phyloP scores from a whole-genome alignment of 2,329 filamentous ascomycete species.

The Biscogniauxia sp. region DNA sequence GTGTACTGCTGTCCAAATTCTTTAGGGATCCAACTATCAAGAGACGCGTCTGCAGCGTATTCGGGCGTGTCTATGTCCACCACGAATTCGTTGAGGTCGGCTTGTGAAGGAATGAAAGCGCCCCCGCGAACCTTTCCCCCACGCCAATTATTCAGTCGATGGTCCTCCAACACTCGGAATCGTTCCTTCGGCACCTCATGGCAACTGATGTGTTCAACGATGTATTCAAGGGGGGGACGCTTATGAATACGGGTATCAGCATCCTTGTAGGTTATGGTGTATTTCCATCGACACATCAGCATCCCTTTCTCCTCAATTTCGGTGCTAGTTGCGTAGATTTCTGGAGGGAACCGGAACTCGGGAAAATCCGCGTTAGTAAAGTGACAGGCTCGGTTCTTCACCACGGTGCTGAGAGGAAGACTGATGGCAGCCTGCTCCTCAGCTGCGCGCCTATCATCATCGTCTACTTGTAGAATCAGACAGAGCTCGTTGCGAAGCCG shows the following conservation, averaged over 20 bases:
- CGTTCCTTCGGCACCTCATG: slow-evolving; percentile 29
- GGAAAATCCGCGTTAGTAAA: slow-evolving; percentile 35
- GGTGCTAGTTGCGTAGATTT: slow-evolving; percentile 13
- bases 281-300: slow-evolving; percentile 38
- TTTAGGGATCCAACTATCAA: slow-evolving; percentile 15
- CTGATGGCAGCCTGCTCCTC: slow-evolving; percentile 28
- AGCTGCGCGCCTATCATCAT: slow-evolving; percentile 22
- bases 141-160: slow-evolving; percentile 24
- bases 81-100: slow-evolving; percentile 9
- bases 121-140: slow-evolving; percentile 29
- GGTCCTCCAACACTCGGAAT: slow-evolving; percentile 27
- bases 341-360: slow-evolving; percentile 15
- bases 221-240: slow-evolving; percentile 24
- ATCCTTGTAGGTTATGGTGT: slow-evolving; percentile 27
- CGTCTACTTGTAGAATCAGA: slow-evolving; percentile 27
- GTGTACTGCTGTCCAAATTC: slow-evolving; percentile 44
- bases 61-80: slow-evolving; percentile 17
- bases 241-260: slow-evolving; percentile 22
- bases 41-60: slow-evolving; percentile 5
- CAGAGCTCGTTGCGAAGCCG: slow-evolving; percentile 31
- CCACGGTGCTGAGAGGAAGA: slow-evolving; percentile 22
- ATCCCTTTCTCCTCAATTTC: slow-evolving; percentile 31
- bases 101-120: slow-evolving; percentile 15
- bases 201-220: slow-evolving; percentile 24
- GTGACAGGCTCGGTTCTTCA: slow-evolving; percentile 26